Percentiles rank a stretch among this genome's conserved stretches.
Evolutionary conservation across 805 yeast species (phyloP).

Genomic region (Kodamaea lidongshanica): DNA sequence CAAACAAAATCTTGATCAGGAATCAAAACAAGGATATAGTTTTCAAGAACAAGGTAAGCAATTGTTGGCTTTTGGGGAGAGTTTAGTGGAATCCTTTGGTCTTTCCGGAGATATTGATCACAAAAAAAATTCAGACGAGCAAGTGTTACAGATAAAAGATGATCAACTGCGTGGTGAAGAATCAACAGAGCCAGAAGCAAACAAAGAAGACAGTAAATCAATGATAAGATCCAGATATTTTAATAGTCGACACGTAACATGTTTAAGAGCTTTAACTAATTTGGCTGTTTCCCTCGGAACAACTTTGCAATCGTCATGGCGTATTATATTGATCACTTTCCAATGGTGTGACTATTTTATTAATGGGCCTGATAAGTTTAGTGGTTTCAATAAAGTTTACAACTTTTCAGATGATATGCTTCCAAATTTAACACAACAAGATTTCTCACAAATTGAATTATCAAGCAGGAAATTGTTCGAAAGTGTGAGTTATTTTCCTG

Average conservation of each 20-base stretch:
- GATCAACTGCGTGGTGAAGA: too few relatives aligned
- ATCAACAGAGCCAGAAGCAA: constrained; percentile 1
- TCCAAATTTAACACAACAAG: constrained; percentile 39
- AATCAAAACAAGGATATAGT: constrained; percentile 2
- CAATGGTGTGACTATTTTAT: constrained; percentile 74
- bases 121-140: too few relatives aligned
- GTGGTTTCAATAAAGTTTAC: constrained; percentile 15
- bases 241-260: constrained; percentile 62
- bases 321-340: constrained; percentile 48
- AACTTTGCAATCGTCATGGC: constrained; percentile 64
- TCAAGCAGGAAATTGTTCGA: constrained; percentile 59
- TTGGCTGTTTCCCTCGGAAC: constrained; percentile 81
- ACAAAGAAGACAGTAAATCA: too few relatives aligned
- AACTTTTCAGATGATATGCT: constrained; percentile 14
- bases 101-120: constrained; percentile 6
- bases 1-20: constrained; percentile 1
- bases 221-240: constrained; percentile 43
- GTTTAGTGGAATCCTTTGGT: constrained; percentile 47
- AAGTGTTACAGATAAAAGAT: too few relatives aligned
- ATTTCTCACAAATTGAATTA: constrained; percentile 45
- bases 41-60: constrained; percentile 26
- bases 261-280: constrained; percentile 73
- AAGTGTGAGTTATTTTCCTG: constrained; percentile 51
- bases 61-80: constrained; percentile 42
- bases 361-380: constrained; percentile 46